Evolutionary conservation across 805 yeast species (phyloP), one percentile per base, ranked within the genome.

Genomic region (Saccharomycopsis capsularis): DNA sequence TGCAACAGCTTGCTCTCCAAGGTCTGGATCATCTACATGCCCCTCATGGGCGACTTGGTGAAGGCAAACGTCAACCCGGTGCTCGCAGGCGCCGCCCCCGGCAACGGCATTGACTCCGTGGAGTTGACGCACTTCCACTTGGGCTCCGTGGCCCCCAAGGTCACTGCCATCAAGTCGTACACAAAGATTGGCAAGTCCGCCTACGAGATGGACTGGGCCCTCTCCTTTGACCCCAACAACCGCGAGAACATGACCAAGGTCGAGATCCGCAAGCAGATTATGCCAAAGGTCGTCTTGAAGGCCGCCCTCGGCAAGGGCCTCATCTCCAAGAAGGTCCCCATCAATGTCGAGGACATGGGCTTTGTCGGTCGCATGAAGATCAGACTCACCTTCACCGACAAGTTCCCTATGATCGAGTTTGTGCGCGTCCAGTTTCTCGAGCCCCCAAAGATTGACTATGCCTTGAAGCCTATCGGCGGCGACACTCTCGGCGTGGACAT

Each of bases 11-110:
- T 85, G 59, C 65, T 85, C 61, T 81, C 81, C 40, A 85, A 85
- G 65, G 85, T 85, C 60, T 85, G 95, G 95, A 86, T 84, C 49
- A 83, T 85, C 53, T 85, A 85, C 59, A 85, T 85, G 95, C 91
- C 93, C 29, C 87, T 85, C 0, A 68, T 85, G 44, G 81, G 89
- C 4, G 87, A 83, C 56, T 79, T 78, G 65, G 95, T 85, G 22
- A 72, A 79, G 63, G 75, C 74, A 42, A 76, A 75, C 58, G 84
- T 87, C 16, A 84, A 83, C 58, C 81, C 78, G 22, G 69, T 75
- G 16, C 66, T 85, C 60, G 77, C 79, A 41, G 89, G 78, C 59
- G 78, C 79, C 53, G 87, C 84, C 3, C 91, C 95, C 11, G 95
- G 95, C 24, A 81, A 78, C 59, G 93, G 93, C 61, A 84, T 85